These are phyloP conservation scores for Begonia masoniana DNA, from an alignment of 306 rosid species.

Conservation along the genomic window DNA sequence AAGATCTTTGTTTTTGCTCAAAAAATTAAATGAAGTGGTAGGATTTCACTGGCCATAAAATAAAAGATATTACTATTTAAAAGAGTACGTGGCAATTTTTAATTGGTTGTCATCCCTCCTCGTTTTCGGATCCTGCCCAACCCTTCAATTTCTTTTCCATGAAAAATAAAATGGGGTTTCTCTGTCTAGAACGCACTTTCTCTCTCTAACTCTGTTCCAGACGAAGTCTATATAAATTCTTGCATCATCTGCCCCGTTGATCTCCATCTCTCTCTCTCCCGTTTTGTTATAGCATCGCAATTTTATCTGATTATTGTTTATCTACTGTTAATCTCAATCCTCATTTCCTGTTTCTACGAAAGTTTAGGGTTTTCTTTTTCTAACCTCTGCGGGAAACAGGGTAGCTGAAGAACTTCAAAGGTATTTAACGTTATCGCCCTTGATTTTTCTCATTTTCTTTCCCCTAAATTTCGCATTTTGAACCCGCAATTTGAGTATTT, in stretches of 20 bases:
- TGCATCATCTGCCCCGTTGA: slow-evolving; percentile 9
- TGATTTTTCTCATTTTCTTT: slow-evolving; percentile 10
- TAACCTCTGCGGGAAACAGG: slow-evolving; percentile 2
- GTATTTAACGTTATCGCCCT: slow-evolving; percentile 23
- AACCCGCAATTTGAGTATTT: too few species aligned
- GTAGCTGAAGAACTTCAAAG: slow-evolving; percentile 22
- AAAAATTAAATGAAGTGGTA: too few species aligned
- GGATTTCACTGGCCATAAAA: too few species aligned
- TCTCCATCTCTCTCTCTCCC: slow-evolving; percentile 4
- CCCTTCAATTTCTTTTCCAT: too few species aligned
- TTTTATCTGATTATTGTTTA: slow-evolving; percentile 10
- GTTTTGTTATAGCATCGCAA: slow-evolving; percentile 12
- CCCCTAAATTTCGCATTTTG: slow-evolving; percentile 13
- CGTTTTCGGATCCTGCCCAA: too few species aligned
- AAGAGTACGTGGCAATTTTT: too few species aligned
- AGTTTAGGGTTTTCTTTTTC: slow-evolving; percentile 21
- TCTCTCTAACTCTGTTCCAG: slow-evolving; percentile 10
- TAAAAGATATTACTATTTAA: too few species aligned
- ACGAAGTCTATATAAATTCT: slow-evolving; percentile 17
- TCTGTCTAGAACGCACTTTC: slow-evolving; percentile 9
- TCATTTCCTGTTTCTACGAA: neutral
- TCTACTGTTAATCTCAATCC: slow-evolving; percentile 16
- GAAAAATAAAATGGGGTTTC: neutral
- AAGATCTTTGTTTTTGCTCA: too few species aligned
- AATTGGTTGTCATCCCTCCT: too few species aligned